Conservation (phyloP, 2,329 filamentous ascomycete genomes). For the Drechslera avenae region DNA sequence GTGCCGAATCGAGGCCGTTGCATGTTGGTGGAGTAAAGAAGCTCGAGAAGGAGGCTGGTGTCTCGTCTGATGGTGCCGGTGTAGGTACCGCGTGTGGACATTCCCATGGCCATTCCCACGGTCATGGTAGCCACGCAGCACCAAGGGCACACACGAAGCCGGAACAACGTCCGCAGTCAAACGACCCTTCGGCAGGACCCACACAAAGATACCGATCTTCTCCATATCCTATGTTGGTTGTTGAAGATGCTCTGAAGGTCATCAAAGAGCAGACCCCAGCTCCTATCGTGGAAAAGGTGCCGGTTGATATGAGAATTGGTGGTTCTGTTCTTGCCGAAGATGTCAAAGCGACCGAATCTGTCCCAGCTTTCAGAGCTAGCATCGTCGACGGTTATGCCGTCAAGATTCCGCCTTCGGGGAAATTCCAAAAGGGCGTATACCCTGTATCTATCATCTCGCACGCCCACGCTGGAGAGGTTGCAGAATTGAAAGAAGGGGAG, state of each 20-base stretch:
- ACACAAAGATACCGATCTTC: slow-evolving; percentile 79
- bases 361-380: slow-evolving; percentile 92
- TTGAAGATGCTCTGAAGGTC: slow-evolving; percentile 76
- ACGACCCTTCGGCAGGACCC: slow-evolving; percentile 64
- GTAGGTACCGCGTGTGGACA: slow-evolving; percentile 37
- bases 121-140: slow-evolving; percentile 47
- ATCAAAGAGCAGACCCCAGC: slow-evolving; percentile 75
- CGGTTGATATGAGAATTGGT: slow-evolving; percentile 69
- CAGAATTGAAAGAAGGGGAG: slow-evolving; percentile 70
- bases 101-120: slow-evolving; percentile 62
- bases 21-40: slow-evolving; percentile 83
- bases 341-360: slow-evolving; percentile 77
- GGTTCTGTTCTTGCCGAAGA: slow-evolving; percentile 83
- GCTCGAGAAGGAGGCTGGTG: slow-evolving; percentile 80
- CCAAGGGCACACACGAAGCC: slow-evolving; percentile 73
- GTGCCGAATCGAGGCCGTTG: slow-evolving; percentile 76
- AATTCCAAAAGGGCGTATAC: slow-evolving; percentile 74
- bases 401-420: slow-evolving; percentile 39
- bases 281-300: slow-evolving; percentile 61
- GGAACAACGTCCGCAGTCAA: slow-evolving; percentile 61
- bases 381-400: slow-evolving; percentile 94
- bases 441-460: slow-evolving; percentile 88
- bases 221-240: slow-evolving; percentile 89
- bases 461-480: slow-evolving; percentile 72
- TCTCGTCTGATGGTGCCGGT: slow-evolving; percentile 24